Evolutionary conservation across 345 rosid species (phyloP), one percentile per base, ranked within the genome.

Genomic region (Geranium rotundifolium): DNA sequence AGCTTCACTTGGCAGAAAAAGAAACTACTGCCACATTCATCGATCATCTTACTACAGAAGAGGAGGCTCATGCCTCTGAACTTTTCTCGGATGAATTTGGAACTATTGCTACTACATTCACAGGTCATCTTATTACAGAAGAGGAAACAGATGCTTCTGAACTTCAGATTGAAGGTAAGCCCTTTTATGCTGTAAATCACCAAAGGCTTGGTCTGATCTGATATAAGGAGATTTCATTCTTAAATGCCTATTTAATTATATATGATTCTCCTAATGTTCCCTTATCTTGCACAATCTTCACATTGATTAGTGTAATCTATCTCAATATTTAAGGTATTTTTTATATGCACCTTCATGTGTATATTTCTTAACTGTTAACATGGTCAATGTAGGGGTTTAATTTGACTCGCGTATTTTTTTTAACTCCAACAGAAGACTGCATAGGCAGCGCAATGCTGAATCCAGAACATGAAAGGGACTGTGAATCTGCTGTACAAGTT

Each of bases 161-260:
- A 67, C 31, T 68, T 68, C 69, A 29, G 65, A 71, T 66, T 71
- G 82, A 66, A 86, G 95, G 97, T 91, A 76, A 71, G 16, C 17
- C 50, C 50, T 34, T 17, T 19, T 39, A 12, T 62, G 5, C 37
- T 10, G 61, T 19, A 4, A 46, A 58, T 46, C n/a, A 49, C 49
- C 57, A 23, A 60, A 55, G 56, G 27, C 18, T 57, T 41, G n/a
- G 13, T 16, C 29, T 37, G 7, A 37, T 37, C 41, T 34, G 41
- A 34, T 46, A 46, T 7, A 14, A 10, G 14, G 15, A 9, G 16
- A 7, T 46, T 7, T 2, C 52, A 10, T 46, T 46, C 52, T 9
- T 9, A 46, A 46, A 12, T 46, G 52, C 16, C 52, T 14, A 9
- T 46, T 14, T 46, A 46, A 46, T 2, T 14, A 46, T 16, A 46